Percentiles rank a stretch among this genome's conserved stretches.
These are phyloP conservation scores for Neurospora tetrasperma DNA, from an alignment of 495 filamentous ascomycete genomes.

Conservation along the genomic window DNA sequence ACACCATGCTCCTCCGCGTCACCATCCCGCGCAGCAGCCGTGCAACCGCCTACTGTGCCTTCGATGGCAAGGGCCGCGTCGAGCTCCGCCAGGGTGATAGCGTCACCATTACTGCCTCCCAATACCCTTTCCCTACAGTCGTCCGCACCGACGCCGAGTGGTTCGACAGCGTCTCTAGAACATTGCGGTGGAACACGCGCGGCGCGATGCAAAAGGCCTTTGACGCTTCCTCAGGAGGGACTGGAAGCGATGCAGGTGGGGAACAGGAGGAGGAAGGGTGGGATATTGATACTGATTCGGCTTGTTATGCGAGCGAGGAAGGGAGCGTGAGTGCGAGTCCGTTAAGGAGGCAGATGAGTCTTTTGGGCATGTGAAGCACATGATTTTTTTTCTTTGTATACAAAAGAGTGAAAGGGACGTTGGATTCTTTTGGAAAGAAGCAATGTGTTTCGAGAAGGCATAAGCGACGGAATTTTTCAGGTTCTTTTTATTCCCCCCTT, in stretches of 20 bases:
- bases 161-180: slow-evolving; percentile 88
- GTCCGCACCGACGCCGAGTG: slow-evolving; percentile 73
- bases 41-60: slow-evolving; percentile 87
- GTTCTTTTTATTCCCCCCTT: not conserved
- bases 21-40: slow-evolving; percentile 75
- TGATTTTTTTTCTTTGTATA: not conserved
- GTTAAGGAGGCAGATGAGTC: slow-evolving; percentile 57
- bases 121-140: slow-evolving; percentile 94
- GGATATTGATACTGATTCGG: slow-evolving; percentile 80
- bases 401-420: not conserved
- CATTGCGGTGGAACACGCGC: slow-evolving; percentile 85
- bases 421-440: not conserved
- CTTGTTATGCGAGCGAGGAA: slow-evolving; percentile 54
- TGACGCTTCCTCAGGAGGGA: slow-evolving; percentile 30
- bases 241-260: slow-evolving; percentile 22
- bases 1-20: slow-evolving; percentile 81
- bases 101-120: slow-evolving; percentile 85
- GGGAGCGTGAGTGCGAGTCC: slow-evolving; percentile 52
- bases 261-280: slow-evolving; percentile 49
- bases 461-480: not conserved
- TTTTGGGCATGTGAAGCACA: slow-evolving; percentile 35
- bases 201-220: slow-evolving; percentile 80
- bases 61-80: slow-evolving; percentile 90
- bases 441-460: not conserved
- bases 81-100: slow-evolving; percentile 87